Percentiles rank a stretch among this genome's conserved stretches.
These are phyloP conservation scores for Clitopilus passeckerianus DNA, from an alignment of 768 basidiomycete species.

Conservation along the genomic window DNA sequence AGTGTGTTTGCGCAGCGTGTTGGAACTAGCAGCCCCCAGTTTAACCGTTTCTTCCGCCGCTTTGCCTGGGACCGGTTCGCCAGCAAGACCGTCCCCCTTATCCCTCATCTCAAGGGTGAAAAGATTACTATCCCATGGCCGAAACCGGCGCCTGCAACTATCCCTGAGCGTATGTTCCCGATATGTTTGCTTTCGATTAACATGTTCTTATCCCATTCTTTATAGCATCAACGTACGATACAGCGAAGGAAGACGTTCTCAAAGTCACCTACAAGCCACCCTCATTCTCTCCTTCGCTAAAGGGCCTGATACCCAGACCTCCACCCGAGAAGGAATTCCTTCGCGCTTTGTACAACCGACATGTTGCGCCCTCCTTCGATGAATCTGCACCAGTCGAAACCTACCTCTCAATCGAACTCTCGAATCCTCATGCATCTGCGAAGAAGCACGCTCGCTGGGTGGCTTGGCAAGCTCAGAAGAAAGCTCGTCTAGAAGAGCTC, in stretches of 20 bases:
- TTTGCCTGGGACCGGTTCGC: conserved; percentile 76
- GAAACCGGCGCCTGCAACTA: conserved; percentile 31
- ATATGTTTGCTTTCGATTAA: not conserved
- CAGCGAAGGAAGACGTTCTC: conserved; percentile 51
- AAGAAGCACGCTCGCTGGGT: conserved; percentile 81
- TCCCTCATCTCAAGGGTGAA: conserved; percentile 37
- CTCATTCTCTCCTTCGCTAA: conserved; percentile 32
- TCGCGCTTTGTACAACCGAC: conserved; percentile 52
- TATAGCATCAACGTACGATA: conserved; percentile 61
- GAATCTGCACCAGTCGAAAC: conserved; percentile 61
- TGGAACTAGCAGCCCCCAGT: conserved; percentile 54
- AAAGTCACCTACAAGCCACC: conserved; percentile 72
- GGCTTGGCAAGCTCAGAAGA: conserved; percentile 40
- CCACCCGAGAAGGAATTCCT: conserved; percentile 54
- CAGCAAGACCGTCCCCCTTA: conserved; percentile 52
- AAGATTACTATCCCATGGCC: conserved; percentile 71
- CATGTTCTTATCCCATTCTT: not conserved
- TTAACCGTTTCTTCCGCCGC: conserved; percentile 47
- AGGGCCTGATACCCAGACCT: conserved; percentile 31
- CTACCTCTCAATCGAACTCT: conserved; percentile 62
- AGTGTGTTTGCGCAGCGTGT: conserved; percentile 80
- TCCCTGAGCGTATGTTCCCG: conserved; percentile 35
- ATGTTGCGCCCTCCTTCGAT: conserved; percentile 34
- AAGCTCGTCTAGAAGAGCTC: conserved; percentile 47
- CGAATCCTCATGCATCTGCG: conserved; percentile 78